Evolutionary conservation across 106 monocot genomes (phyloP), one percentile per base, ranked within the genome.

Genomic region (Narthecium ossifragum): DNA sequence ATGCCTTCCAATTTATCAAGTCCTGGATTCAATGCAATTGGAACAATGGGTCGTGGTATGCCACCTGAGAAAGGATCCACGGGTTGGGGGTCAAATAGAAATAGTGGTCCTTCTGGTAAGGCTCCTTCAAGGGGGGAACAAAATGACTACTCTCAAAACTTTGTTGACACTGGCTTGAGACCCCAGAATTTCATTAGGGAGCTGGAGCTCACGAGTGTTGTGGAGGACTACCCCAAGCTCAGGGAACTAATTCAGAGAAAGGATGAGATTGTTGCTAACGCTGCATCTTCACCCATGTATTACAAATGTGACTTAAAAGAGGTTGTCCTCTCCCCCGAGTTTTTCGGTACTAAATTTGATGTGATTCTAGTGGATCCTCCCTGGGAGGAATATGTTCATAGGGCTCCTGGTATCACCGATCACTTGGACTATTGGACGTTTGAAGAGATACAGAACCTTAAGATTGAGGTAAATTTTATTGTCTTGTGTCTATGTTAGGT

Each of bases 301-400:
- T 79, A 76, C 39, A 96, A 90, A 64, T 86, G 83, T 74, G 86
- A 96, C 55, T 70, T 96, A 28, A 77, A 67, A 38, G 90, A 96
- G 51, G 74, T 76, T 74, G 66, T 61, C 0, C 72, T 96, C 26
- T 63, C 78, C 29, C 81, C 90, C 15, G 96, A 96, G 34, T 96
- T 87, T 62, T 96, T 90, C 61, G 86, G 86, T 38, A 87, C 96
- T 28, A 96, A 96, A 59, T 96, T 96, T 76, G 96, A 96, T 87
- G 96, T 96, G 32, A 87, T 96, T 76, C 90, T 96, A 43, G 90
- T 96, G 65, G 96, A 96, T 81, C 96, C 96, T 74, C 96, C 96
- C 14, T 96, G 96, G 96, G 96, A 96, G 68, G 96, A 96, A 68
- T 96, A 96, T 81, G 86, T 84, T 69, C 96, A 96, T 64, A 76